phyloP scores from a whole-genome alignment of 2,329 filamentous ascomycete genomes.

The Claviceps sp. region DNA sequence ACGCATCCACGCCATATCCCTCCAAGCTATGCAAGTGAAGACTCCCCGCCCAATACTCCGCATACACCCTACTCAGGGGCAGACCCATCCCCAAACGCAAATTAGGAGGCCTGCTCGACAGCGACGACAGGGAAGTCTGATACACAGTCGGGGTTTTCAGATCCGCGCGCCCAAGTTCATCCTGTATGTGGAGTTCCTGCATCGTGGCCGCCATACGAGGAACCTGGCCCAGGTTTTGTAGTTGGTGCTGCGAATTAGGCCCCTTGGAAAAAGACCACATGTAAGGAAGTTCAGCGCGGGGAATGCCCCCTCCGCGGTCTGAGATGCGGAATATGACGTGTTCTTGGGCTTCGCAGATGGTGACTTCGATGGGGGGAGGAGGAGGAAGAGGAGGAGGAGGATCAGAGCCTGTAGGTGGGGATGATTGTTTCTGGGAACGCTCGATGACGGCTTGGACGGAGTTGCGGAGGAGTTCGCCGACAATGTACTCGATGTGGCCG shows the following conservation, averaged over 20 bases:
- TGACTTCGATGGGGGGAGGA: constrained; percentile 79
- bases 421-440: constrained; percentile 36
- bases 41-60: constrained; percentile 94
- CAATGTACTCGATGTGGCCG: constrained; percentile 91
- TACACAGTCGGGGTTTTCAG: constrained; percentile 27
- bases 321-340: constrained; percentile 95
- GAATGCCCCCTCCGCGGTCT: constrained; percentile 86
- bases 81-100: constrained; percentile 83
- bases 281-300: constrained; percentile 70
- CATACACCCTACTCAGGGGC: constrained; percentile 86
- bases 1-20: constrained; percentile 91
- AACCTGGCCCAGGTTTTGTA: constrained; percentile 77
- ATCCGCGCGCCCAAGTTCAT: constrained; percentile 26
- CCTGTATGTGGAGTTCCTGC: constrained; percentile 58
- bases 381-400: constrained; percentile 23
- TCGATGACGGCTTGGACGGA: constrained; percentile 89
- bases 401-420: constrained; percentile 56
- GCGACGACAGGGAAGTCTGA: constrained; percentile 56
- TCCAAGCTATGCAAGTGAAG: constrained; percentile 85
- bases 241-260: constrained; percentile 58
- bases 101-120: constrained; percentile 75
- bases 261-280: constrained; percentile 97
- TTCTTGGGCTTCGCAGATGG: constrained; percentile 85
- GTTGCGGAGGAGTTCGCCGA: constrained; percentile 88
- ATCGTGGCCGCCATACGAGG: constrained; percentile 87